Base-by-base conservation (phyloP, 345 rosid species). In the Bruguiera parviflora region DNA sequence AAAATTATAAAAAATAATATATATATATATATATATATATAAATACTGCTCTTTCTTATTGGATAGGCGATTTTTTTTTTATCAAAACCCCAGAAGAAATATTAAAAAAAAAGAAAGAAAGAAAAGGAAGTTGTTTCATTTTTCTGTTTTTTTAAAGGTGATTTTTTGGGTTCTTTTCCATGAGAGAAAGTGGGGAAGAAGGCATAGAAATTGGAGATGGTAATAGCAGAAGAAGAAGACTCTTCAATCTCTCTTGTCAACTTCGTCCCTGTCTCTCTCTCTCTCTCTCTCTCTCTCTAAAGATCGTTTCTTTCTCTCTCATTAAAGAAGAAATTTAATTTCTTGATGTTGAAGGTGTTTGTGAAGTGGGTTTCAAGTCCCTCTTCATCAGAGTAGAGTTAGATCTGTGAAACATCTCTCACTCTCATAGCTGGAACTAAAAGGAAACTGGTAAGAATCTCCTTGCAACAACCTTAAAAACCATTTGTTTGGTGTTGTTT, bases 121-220 rank as follows among this genome's bases (percentile, higher is more conserved):
- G 4, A 27, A 27, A 27, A 27, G 28, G 28, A 27, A 1, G 28
- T 27, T 61, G 11, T n/a, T 51, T 37, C 72, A 4, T 33, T 32
- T 65, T 46, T 21, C 8, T 2, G 8, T 55, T 55, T 55, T 55
- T 55, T 55, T 55, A 55, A 55, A 55, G 16, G 28, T 7, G 49
- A 2, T 55, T 21, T 21, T 58, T 65, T 74, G 71, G 13, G 43
- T 39, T 39, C 47, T 78, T 75, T 79, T 75, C 53, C 66, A 55
- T 39, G 81, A 75, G 74, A 79, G 73, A 63, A 58, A 67, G 67
- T 78, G 71, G 72, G 25, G 51, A 76, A 43, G 65, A 37, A 43
- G 22, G 58, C 82, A 77, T 80, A 63, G 82, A 79, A 74, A 77
- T 67, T 76, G 78, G 81, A 76, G 82, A 81, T 76, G 81, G 76